Base-by-base conservation (phyloP, 192 early-diverging fungal species). In the Coemansia asiatica region DNA sequence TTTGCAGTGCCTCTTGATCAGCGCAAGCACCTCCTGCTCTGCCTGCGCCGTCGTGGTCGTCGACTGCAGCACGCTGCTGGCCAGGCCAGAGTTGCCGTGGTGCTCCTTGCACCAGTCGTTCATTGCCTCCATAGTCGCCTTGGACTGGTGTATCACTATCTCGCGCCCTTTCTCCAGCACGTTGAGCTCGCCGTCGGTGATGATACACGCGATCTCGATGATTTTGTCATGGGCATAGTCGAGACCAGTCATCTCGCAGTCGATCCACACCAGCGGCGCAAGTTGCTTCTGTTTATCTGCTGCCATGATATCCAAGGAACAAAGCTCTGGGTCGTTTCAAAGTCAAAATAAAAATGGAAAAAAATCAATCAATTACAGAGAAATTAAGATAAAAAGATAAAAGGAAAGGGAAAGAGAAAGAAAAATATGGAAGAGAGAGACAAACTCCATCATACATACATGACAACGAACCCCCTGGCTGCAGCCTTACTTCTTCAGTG, bases 131-230 rank as follows among this genome's bases (percentile, higher is more conserved):
- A 98, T 85, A 15, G 94, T 69, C 16, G 82, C 72, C 58, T 88
- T 82, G 12, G 87, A 75, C 61, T 93, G 91, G 63, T 87, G 85
- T 67, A 95, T 90, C 36, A 91, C 81, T 28, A 94, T 73, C 53
- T 87, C 84, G 2, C 88, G 87, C 4, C 89, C 91, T 76, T 90
- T 85, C 25, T 87, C 94, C 16, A 95, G 77, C 58, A 91, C 73
- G 51, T 94, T 94, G 13, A 97, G 79, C n/a, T 92, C 82, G 16
- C 85, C 89, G 68, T 98, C 92, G 1, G 96, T 96, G 63, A 97
- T 79, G 40, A 98, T 85, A 54, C 85, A 86, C 0, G 95, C 93
- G 33, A 98, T 92, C 74, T 97, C 93, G 62, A 97, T 92, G 69
- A 95, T 85, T 29, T 87, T 86, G 68, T 94, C 94, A 50, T 88